phyloP scores from a whole-genome alignment of 2,329 filamentous ascomycete species.

The Alternaria atra region DNA sequence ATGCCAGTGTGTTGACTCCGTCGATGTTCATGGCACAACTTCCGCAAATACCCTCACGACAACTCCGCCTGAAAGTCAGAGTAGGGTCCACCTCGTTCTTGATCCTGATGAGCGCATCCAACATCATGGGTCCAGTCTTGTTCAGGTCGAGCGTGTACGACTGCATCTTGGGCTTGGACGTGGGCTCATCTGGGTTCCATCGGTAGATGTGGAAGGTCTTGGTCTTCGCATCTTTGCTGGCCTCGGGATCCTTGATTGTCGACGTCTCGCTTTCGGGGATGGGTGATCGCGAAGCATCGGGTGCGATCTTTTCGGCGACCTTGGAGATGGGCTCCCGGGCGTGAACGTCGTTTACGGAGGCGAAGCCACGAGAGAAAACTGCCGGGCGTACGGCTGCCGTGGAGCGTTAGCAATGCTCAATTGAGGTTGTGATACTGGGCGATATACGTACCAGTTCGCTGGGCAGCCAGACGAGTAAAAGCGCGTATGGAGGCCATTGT shows the following conservation, averaged over 20 bases:
- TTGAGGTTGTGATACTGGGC: conserved; percentile 17
- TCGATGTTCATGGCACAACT: conserved; percentile 99
- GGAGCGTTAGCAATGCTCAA: conserved; percentile 38
- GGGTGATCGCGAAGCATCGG: conserved; percentile 36
- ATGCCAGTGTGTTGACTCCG: conserved; percentile 96
- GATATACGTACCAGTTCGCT: conserved; percentile 46
- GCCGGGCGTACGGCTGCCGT: conserved; percentile 47
- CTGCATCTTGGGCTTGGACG: conserved; percentile 95
- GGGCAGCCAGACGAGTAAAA: conserved; percentile 49
- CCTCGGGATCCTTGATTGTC: conserved; percentile 68
- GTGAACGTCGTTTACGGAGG: conserved; percentile 48
- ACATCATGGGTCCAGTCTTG: conserved; percentile 98
- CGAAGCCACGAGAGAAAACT: conserved; percentile 50
- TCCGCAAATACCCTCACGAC: conserved; percentile 97
- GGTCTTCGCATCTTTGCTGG: conserved; percentile 67
- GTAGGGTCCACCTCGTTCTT: conserved; percentile 99
- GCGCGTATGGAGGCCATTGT: conserved; percentile 52
- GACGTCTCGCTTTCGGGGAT: conserved; percentile 64
- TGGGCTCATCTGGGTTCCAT: conserved; percentile 94
- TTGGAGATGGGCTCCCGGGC: conserved; percentile 48
- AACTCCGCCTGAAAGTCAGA: conserved; percentile 93
- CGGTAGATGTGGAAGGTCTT: conserved; percentile 99
- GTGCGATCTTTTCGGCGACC: conserved; percentile 39
- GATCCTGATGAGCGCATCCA: conserved; percentile 95
- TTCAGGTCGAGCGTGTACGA: conserved; percentile 94